Conservation (phyloP, 1,284 basidiomycete genomes). For the Heterobasidion parviporum region DNA sequence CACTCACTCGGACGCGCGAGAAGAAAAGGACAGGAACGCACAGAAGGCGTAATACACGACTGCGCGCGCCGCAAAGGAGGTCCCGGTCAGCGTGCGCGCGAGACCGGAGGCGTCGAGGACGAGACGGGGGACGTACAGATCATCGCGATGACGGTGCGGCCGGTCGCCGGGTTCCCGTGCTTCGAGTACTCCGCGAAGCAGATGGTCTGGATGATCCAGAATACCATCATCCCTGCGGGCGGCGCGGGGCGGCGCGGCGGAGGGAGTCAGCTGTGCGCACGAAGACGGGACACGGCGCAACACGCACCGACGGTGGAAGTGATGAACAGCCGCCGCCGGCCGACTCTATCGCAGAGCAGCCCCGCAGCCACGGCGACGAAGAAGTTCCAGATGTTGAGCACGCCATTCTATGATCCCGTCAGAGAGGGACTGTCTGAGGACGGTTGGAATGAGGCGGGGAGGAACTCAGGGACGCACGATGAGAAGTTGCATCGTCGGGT, state of each 20-base stretch:
- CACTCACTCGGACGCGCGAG: no score
- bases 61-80: constrained; percentile 6
- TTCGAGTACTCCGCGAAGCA: constrained; percentile 31
- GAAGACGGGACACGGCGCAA: background rate
- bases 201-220: constrained; percentile 33
- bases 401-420: constrained; percentile 29
- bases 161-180: constrained; percentile 24
- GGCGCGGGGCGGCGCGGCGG: background rate
- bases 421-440: background rate
- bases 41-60: constrained; percentile 35
- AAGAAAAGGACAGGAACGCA: constrained; percentile 16
- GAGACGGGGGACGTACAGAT: constrained; percentile 26
- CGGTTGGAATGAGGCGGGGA: background rate
- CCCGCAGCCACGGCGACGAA: constrained; percentile 38
- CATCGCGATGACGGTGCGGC: constrained; percentile 39
- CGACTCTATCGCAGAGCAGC: constrained; percentile 39
- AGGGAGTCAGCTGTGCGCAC: background rate
- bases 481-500: constrained; percentile 39
- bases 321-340: constrained; percentile 48
- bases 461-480: constrained; percentile 19
- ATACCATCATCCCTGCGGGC: constrained; percentile 28
- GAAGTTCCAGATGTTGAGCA: constrained; percentile 48
- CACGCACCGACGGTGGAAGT: constrained; percentile 31
- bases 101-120: background rate
- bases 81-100: background rate